These are phyloP conservation scores for Trichosporon sp. DNA, from an alignment of 1,284 basidiomycete genomes.

Conservation along the genomic window DNA sequence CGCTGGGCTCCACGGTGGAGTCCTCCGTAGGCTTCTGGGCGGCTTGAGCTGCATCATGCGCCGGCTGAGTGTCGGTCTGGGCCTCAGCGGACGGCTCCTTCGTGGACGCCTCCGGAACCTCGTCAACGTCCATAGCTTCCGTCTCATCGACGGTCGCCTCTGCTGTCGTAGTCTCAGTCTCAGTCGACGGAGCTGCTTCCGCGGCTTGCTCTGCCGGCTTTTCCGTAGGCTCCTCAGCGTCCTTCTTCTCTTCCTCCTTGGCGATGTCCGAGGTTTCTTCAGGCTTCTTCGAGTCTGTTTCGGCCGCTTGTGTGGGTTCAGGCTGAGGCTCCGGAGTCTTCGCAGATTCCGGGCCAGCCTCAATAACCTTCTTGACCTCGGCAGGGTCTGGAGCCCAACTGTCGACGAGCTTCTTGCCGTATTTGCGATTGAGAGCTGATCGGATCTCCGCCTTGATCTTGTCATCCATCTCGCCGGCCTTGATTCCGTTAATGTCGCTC, in stretches of 20 bases:
- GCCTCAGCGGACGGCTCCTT: neutral
- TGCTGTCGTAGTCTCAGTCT: neutral
- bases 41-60: neutral
- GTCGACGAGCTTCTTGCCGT: slow-evolving; percentile 39
- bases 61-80: neutral
- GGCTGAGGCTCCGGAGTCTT: slow-evolving; percentile 8
- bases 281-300: neutral
- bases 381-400: slow-evolving; percentile 35
- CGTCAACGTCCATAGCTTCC: slow-evolving; percentile 7
- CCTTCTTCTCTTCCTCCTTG: neutral
- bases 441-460: slow-evolving; percentile 52
- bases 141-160: neutral
- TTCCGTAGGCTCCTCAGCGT: neutral
- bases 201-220: neutral
- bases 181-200: neutral
- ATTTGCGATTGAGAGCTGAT: slow-evolving; percentile 32
- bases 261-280: neutral
- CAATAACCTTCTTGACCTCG: slow-evolving; percentile 27
- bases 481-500: slow-evolving; percentile 57
- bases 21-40: neutral
- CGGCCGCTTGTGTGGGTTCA: neutral
- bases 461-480: slow-evolving; percentile 62
- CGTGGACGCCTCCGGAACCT: neutral
- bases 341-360: slow-evolving; percentile 20
- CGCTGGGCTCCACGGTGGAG: neutral